Evolutionary conservation across 83 land plant species (phyloP).

Genomic region (Picea abies): DNA sequence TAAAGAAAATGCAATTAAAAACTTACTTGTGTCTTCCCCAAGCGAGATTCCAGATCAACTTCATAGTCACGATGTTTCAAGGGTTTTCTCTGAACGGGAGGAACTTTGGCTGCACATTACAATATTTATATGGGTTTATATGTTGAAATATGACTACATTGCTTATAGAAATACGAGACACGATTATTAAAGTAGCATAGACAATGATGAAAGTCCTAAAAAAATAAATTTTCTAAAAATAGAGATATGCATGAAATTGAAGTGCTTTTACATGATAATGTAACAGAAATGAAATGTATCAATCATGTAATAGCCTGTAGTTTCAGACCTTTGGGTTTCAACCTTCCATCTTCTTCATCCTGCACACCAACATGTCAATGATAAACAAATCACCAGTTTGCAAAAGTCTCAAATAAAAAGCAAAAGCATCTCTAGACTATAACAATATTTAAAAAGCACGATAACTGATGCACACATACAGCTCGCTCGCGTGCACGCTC

Average conservation of each 20-base stretch:
- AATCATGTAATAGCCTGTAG: too few species aligned
- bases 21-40: slow-evolving; percentile 82
- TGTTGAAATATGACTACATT: too few species aligned
- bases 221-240: too few species aligned
- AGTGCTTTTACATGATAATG: too few species aligned
- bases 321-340: slow-evolving; percentile 41
- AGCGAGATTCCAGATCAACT: slow-evolving; percentile 89
- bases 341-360: slow-evolving; percentile 36
- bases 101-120: slow-evolving; percentile 55
- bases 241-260: too few species aligned
- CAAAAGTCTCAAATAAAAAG: background rate
- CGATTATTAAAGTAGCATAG: too few species aligned
- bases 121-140: too few species aligned
- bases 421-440: background rate
- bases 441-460: background rate
- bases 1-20: too few species aligned
- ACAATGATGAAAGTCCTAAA: too few species aligned
- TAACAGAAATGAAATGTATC: too few species aligned
- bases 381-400: too few species aligned
- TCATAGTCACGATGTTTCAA: slow-evolving; percentile 95
- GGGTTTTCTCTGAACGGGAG: slow-evolving; percentile 89
- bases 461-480: slow-evolving; percentile 23
- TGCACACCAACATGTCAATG: background rate
- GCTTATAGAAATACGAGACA: too few species aligned
- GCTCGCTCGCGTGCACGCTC: slow-evolving; percentile 80